Evolutionary conservation across 129 eudicot species (phyloP).

Genomic region (sunflower (Helianthus annuus)): DNA sequence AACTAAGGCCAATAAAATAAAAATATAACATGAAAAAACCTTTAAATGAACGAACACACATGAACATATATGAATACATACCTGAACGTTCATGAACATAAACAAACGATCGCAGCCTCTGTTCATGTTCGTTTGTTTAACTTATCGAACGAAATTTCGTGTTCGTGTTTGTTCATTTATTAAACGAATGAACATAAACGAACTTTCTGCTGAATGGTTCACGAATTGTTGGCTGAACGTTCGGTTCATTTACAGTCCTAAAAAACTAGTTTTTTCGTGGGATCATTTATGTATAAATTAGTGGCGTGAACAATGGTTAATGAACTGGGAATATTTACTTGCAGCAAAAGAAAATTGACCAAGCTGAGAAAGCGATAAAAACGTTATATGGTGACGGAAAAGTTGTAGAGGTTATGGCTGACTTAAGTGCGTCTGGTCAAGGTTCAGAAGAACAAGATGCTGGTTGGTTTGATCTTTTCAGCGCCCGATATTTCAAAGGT

Average conservation of each 20-base stretch:
- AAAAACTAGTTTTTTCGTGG: constrained; percentile 2
- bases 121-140: too few species aligned
- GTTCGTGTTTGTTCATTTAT: too few species aligned
- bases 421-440: constrained; percentile 58
- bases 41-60: too few species aligned
- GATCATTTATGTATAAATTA: constrained; percentile 9
- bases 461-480: constrained; percentile 94
- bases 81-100: too few species aligned
- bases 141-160: too few species aligned
- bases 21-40: too few species aligned
- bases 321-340: constrained; percentile 6
- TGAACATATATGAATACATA: too few species aligned
- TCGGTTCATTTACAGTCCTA: background rate
- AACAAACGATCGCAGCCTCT: too few species aligned
- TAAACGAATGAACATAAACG: too few species aligned
- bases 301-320: background rate
- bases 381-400: constrained; percentile 74
- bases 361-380: constrained; percentile 65
- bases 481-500: constrained; percentile 85
- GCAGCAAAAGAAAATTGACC: constrained; percentile 74
- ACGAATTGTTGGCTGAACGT: too few species aligned
- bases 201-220: too few species aligned
- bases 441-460: constrained; percentile 87
- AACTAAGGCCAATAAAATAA: too few species aligned
- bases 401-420: constrained; percentile 80